A percentile compares a stretch with the other conserved stretches of the same genome.
phyloP scores from a whole-genome alignment of 768 basidiomycete species.

The Steccherinum ochraceum region DNA sequence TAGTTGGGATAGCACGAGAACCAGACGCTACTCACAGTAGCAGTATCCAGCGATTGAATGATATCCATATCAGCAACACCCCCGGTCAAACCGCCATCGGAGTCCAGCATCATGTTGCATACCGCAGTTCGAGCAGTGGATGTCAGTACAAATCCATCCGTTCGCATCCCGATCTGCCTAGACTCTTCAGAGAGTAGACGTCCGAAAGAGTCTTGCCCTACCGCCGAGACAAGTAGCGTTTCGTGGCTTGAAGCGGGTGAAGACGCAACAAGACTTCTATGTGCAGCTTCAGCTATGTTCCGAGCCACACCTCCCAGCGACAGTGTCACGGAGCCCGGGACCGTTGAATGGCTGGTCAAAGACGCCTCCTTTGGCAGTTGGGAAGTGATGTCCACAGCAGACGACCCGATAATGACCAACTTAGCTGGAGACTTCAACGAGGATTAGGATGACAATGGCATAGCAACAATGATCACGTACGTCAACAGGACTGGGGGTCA shows the following conservation, averaged over 20 bases:
- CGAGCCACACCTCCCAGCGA: constrained; percentile 87
- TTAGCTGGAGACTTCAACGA: constrained; percentile 24
- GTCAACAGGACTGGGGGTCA: no score
- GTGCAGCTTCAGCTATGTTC: constrained; percentile 91
- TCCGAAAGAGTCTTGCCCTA: constrained; percentile 78
- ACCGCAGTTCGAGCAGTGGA: constrained; percentile 55
- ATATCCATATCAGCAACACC: constrained; percentile 93
- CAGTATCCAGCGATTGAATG: constrained; percentile 39
- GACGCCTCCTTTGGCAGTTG: constrained; percentile 30
- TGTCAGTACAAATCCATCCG: constrained; percentile 62
- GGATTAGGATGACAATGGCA: no score
- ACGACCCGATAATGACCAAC: constrained; percentile 75
- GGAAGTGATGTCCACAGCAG: constrained; percentile 86
- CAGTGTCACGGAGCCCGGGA: constrained; percentile 68
- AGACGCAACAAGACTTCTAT: constrained; percentile 46
- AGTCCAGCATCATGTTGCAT: constrained; percentile 82
- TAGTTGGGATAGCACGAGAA: not conserved
- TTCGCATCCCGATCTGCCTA: constrained; percentile 62
- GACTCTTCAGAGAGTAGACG: constrained; percentile 55
- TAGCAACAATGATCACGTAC: no score
- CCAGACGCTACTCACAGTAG: constrained; percentile 31
- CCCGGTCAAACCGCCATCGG: constrained; percentile 61
- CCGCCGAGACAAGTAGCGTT: constrained; percentile 63
- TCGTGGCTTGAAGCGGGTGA: constrained; percentile 19
- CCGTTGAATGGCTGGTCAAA: constrained; percentile 59